These are phyloP conservation scores for Kuraishia molischiana DNA, from an alignment of 805 yeast genomes.

Conservation along the genomic window DNA sequence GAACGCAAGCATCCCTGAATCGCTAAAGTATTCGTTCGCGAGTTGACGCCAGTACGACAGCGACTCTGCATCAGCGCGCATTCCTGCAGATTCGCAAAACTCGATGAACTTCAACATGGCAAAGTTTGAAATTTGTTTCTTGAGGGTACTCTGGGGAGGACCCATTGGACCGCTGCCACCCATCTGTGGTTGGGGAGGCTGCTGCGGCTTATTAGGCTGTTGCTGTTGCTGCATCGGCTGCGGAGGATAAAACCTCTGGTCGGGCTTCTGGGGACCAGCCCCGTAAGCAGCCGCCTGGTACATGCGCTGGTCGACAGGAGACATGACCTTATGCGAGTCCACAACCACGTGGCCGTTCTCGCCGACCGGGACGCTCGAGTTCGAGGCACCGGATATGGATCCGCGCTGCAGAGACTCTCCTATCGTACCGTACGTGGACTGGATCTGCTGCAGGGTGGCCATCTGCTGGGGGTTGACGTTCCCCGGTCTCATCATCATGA, in stretches of 20 bases:
- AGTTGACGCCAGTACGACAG: constrained; percentile 41
- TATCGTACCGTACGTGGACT: constrained; percentile 1
- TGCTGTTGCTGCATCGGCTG: constrained; percentile 1
- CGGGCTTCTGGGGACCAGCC: background rate
- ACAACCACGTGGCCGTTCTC: no score
- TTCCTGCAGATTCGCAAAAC: constrained; percentile 7
- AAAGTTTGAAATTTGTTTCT: constrained; percentile 10
- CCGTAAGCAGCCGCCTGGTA: background rate
- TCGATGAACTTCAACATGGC: constrained; percentile 10
- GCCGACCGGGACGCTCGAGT: background rate
- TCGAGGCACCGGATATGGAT: background rate
- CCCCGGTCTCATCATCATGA: background rate
- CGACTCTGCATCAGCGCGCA: constrained; percentile 29
- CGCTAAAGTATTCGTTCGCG: constrained; percentile 41
- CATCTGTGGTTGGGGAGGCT: background rate
- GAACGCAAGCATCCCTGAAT: constrained; percentile 36
- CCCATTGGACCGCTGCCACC: background rate
- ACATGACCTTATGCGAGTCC: background rate
- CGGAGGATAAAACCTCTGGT: background rate
- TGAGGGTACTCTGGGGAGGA: constrained; percentile 3
- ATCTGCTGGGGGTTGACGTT: background rate
- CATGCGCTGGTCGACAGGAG: background rate
- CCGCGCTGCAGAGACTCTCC: background rate
- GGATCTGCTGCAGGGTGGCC: constrained; percentile 2
- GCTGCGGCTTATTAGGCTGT: background rate